Base-by-base conservation (phyloP, 2,329 filamentous ascomycete genomes). In the Apiospora arundinis region DNA sequence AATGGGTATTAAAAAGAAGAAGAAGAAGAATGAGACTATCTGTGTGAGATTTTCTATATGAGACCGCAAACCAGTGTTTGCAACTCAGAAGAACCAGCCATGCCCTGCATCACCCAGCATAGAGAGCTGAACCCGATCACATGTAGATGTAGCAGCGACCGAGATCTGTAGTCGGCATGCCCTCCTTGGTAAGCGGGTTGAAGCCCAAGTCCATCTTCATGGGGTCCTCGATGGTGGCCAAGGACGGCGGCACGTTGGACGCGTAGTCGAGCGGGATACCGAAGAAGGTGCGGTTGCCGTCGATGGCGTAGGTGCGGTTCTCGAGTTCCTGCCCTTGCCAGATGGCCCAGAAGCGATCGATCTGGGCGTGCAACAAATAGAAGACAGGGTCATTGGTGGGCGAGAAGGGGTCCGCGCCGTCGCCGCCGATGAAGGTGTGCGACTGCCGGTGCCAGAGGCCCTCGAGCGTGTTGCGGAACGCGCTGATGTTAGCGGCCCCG, bases 261-360 rank as follows among this genome's bases (percentile, higher is more conserved):
- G 74, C 74, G 63, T 71, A 70, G 68, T 75, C 74, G 12, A 75
- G 68, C 1, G 69, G 69, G 28, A 67, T 46, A 28, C 60, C 69
- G 44, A 70, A 67, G 68, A 76, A 75, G 8, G 74, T 75, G 32
- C 74, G 56, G 48, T 75, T 74, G 3, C 75, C 75, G 4, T 74
- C 73, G n/a, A 76, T 74, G 14, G 73, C 72, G 66, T 72, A 74
- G 0, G 75, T 76, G 37, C 74, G 70, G 4, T 23, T 2, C 25
- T 68, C 23, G 1, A 74, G 49, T 45, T 76, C 73, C 65, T 75
- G 74, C 2, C 74, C 75, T 44, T 76, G 75, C 75, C 75, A 76
- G 69, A 76, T 74, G 21, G 74, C 74, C 75, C 74, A 76, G 14
- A 76, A 37, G 42, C 74, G 74, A 52, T 76, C 75, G 49, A 76